Percentiles rank a stretch among this genome's conserved stretches.
phyloP scores from a whole-genome alignment of 768 basidiomycete species.

The Podaxis sp. region DNA sequence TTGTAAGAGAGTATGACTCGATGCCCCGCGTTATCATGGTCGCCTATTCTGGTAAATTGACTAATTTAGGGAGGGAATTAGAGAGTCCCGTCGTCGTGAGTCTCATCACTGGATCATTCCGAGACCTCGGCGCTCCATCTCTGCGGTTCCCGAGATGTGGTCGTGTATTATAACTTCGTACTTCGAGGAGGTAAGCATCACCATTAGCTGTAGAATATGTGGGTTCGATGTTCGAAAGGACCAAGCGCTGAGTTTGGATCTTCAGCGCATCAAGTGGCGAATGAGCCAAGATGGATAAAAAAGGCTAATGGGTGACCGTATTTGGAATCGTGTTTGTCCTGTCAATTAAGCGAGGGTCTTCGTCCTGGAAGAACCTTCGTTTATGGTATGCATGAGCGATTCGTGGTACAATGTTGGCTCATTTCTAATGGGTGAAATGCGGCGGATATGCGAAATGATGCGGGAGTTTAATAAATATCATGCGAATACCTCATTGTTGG shows the following conservation, averaged over 20 bases:
- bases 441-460: background rate
- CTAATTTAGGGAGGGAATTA: constrained; percentile 11
- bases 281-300: constrained; percentile 3
- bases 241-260: background rate
- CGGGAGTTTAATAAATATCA: constrained; percentile 5
- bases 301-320: constrained; percentile 13
- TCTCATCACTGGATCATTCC: constrained; percentile 16
- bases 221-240: background rate
- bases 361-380: constrained; percentile 1
- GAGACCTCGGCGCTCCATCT: constrained; percentile 5
- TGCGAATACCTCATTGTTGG: constrained; percentile 1
- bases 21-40: background rate
- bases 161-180: background rate
- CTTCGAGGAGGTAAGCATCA: background rate
- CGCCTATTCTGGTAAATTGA: constrained; percentile 13
- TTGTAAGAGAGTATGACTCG: constrained; percentile 3
- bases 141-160: background rate
- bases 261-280: background rate
- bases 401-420: background rate
- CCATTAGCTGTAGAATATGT: background rate
- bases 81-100: background rate
- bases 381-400: background rate
- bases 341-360: constrained; percentile 7
- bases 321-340: constrained; percentile 12
- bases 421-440: background rate